phyloP scores from a whole-genome alignment of 371 early-diverging fungal species.

The Mucor piriformis region DNA sequence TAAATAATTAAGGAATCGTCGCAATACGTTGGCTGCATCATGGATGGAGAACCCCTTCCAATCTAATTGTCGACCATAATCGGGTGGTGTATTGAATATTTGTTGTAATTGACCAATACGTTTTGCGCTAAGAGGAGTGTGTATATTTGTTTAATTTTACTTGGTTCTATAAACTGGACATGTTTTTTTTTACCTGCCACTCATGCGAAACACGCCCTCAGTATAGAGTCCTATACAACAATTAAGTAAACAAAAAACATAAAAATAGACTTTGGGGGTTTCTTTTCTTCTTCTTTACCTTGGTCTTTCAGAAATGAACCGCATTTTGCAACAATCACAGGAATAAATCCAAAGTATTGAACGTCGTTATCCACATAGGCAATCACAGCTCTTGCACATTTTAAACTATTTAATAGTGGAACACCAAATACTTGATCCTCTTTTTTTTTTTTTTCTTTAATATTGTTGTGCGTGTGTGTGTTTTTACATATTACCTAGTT shows the following conservation, averaged over 20 bases:
- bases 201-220: slow-evolving; percentile 44
- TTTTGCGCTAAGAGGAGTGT: slow-evolving; percentile 37
- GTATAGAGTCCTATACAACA: slow-evolving; percentile 30
- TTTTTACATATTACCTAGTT: slow-evolving; percentile 22
- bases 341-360: slow-evolving; percentile 45
- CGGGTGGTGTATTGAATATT: slow-evolving; percentile 58
- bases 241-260: background rate
- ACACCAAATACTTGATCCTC: slow-evolving; percentile 38
- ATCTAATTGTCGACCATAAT: slow-evolving; percentile 60
- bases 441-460: background rate
- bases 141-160: slow-evolving; percentile 2
- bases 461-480: background rate
- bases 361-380: slow-evolving; percentile 32
- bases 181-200: slow-evolving; percentile 31
- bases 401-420: slow-evolving; percentile 29
- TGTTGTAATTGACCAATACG: slow-evolving; percentile 62
- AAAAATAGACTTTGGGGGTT: background rate
- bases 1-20: slow-evolving; percentile 63
- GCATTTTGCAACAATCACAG: slow-evolving; percentile 57
- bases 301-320: slow-evolving; percentile 53
- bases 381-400: slow-evolving; percentile 32
- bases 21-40: slow-evolving; percentile 65
- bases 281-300: slow-evolving; percentile 29
- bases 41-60: slow-evolving; percentile 65
- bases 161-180: too few relatives aligned